Conservation (phyloP, 352 stramenopile genomes). For the Phytopythium montanum region DNA sequence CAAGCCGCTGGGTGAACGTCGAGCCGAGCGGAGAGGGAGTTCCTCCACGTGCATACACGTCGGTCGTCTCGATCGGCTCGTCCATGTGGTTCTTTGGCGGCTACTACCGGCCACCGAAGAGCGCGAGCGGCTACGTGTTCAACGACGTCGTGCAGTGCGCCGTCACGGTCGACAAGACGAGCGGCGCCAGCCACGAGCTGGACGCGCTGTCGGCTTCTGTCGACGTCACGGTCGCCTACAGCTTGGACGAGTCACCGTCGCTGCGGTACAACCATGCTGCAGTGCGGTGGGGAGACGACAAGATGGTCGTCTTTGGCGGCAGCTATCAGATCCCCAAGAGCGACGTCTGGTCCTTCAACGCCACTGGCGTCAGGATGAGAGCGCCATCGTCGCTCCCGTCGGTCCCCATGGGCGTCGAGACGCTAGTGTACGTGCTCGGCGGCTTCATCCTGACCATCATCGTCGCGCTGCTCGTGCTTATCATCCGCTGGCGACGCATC, state of each 20-base stretch:
- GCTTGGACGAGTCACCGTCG: conserved; percentile 19
- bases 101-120: conserved; percentile 55
- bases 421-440: conserved; percentile 69
- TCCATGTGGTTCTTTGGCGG: conserved; percentile 76
- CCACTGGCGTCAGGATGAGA: conserved; percentile 8
- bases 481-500: conserved; percentile 59
- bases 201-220: conserved; percentile 15
- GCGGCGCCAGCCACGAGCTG: conserved; percentile 6
- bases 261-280: conserved; percentile 70
- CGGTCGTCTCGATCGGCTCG: conserved; percentile 36
- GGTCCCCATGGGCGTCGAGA: conserved; percentile 50
- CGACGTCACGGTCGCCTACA: conserved; percentile 23
- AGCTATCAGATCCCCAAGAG: conserved; percentile 67
- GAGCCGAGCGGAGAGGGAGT: conserved; percentile 7
- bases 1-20: conserved; percentile 34
- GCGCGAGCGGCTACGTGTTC: conserved; percentile 65
- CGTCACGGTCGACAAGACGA: conserved; percentile 21
- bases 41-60: conserved; percentile 58
- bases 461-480: conserved; percentile 48
- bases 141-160: conserved; percentile 49
- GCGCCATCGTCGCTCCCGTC: conserved; percentile 7
- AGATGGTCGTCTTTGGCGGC: conserved; percentile 64
- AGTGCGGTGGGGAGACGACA: conserved; percentile 36
- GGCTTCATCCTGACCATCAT: conserved; percentile 67
- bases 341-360: conserved; percentile 71